A percentile compares a stretch with the other conserved stretches of the same genome.
Evolutionary conservation across 257 asterid genomes (phyloP).

Genomic region (Solanum tacnaense): DNA sequence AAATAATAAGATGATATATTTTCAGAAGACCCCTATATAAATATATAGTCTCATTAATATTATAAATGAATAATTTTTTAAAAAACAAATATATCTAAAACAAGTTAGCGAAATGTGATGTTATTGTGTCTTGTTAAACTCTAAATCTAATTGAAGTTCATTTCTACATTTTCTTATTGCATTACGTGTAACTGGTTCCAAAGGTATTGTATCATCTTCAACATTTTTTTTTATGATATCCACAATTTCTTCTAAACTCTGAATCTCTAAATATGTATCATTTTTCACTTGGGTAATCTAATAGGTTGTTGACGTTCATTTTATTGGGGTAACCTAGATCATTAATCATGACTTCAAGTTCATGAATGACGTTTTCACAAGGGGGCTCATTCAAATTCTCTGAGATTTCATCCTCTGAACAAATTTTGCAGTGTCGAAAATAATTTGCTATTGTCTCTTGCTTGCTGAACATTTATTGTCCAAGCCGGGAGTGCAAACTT

Average conservation of each 20-base stretch:
- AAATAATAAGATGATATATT: not conserved
- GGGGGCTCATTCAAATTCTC: too few species aligned
- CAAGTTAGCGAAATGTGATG: not conserved
- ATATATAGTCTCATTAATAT: not conserved
- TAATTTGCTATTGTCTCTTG: not conserved
- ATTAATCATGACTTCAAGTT: not conserved
- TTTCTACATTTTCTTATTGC: too few species aligned
- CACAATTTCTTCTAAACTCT: not conserved
- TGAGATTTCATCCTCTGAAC: not conserved
- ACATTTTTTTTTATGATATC: too few species aligned
- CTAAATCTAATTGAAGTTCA: not conserved
- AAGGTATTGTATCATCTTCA: not conserved
- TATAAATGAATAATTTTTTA: too few species aligned
- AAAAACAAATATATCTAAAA: too few species aligned
- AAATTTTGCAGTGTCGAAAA: not conserved
- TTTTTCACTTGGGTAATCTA: not conserved
- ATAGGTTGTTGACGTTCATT: not conserved
- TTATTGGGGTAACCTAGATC: not conserved
- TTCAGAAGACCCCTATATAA: not conserved
- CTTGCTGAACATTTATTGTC: too few species aligned
- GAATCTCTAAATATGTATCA: not conserved
- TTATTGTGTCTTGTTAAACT: not conserved
- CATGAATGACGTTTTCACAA: not conserved
- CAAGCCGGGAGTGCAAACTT: not conserved
- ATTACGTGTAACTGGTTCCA: not conserved